Conservation (phyloP, 2,329 filamentous ascomycete species). For the Bipolaris sorokiniana region DNA sequence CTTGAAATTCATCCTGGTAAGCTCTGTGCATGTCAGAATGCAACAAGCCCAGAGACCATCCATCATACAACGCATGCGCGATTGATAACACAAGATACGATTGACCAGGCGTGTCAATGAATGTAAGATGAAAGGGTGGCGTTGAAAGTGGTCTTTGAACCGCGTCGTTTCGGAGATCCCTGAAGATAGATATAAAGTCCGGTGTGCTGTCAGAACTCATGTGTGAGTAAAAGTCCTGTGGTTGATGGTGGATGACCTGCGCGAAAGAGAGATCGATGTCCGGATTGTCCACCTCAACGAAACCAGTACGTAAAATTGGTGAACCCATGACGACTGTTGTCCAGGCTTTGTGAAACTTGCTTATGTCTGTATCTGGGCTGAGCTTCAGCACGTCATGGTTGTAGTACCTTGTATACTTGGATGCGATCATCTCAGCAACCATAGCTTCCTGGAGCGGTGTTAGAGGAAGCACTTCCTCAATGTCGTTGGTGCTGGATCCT, state of each 20-base stretch:
- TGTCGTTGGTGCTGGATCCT: slow-evolving; percentile 44
- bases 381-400: slow-evolving; percentile 81
- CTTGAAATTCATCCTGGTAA: slow-evolving; percentile 58
- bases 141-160: slow-evolving; percentile 1
- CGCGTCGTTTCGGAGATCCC: slow-evolving; percentile 47
- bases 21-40: slow-evolving; percentile 72
- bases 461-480: slow-evolving; percentile 71
- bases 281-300: slow-evolving; percentile 69
- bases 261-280: slow-evolving; percentile 62
- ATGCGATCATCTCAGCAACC: slow-evolving; percentile 79
- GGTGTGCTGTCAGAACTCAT: slow-evolving; percentile 25
- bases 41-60: slow-evolving; percentile 78
- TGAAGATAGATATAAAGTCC: slow-evolving; percentile 42
- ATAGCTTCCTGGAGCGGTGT: slow-evolving; percentile 89
- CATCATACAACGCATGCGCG: slow-evolving; percentile 87
- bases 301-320: slow-evolving; percentile 77
- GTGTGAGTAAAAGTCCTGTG: slow-evolving; percentile 46
- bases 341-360: slow-evolving; percentile 67
- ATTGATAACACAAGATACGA: slow-evolving; percentile 70
- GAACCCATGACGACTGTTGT: slow-evolving; percentile 62
- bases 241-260: slow-evolving; percentile 57
- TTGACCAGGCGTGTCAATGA: slow-evolving; percentile 44
- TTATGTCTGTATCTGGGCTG: slow-evolving; percentile 59
- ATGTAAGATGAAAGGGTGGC: slow-evolving; percentile 46
- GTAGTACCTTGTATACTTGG: slow-evolving; percentile 77